Conservation (phyloP, 2,329 filamentous ascomycete species). For the Cladosporium cucumerinum region DNA sequence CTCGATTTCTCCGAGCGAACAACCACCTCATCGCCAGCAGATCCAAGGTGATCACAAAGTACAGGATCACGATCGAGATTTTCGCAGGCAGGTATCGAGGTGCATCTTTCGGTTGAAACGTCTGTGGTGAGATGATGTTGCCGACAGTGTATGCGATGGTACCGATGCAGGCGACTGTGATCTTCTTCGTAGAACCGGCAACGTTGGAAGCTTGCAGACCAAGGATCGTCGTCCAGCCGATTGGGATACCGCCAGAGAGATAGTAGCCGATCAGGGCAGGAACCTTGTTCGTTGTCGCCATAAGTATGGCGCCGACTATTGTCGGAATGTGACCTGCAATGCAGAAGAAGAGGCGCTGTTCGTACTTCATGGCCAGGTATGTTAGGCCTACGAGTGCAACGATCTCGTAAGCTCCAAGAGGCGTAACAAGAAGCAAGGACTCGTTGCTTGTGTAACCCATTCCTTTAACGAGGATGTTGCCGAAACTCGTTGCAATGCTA, state of each 20-base stretch:
- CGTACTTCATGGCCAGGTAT: background rate
- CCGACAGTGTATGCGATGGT: constrained; percentile 37
- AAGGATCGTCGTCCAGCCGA: constrained; percentile 35
- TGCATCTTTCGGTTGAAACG: constrained; percentile 37
- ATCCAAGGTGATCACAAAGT: background rate
- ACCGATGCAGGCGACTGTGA: constrained; percentile 52
- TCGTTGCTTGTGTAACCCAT: constrained; percentile 33
- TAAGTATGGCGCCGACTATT: constrained; percentile 32
- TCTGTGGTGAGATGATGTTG: constrained; percentile 41
- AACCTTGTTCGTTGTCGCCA: constrained; percentile 38
- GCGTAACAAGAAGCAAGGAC: constrained; percentile 49
- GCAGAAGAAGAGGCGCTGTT: background rate
- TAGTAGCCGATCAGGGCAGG: constrained; percentile 42
- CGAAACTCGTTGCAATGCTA: constrained; percentile 55
- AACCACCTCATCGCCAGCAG: background rate
- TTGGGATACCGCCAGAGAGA: constrained; percentile 38
- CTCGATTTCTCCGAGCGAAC: background rate
- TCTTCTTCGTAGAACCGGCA: constrained; percentile 69
- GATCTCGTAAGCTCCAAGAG: constrained; percentile 53
- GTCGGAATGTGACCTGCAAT: constrained; percentile 20
- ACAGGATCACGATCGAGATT: constrained; percentile 1
- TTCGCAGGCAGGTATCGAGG: constrained; percentile 44
- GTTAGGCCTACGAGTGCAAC: constrained; percentile 28
- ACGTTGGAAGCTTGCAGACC: constrained; percentile 52
- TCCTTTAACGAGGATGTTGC: constrained; percentile 44